Evolutionary conservation across 192 early-diverging fungal genomes (phyloP), one percentile per base, ranked within the genome.

Genomic region (Chytriomyces sp.): DNA sequence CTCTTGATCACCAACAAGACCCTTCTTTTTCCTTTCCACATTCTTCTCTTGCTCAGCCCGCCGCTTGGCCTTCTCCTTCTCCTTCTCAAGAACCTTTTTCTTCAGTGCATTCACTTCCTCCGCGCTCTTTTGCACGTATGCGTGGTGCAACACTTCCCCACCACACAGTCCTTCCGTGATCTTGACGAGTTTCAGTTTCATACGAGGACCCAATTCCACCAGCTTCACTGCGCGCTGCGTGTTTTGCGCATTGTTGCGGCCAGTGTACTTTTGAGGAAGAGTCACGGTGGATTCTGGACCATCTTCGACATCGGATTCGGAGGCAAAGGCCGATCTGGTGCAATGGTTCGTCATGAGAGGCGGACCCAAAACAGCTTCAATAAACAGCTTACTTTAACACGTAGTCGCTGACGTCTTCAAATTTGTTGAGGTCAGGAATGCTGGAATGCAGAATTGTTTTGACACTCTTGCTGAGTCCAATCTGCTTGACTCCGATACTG

Each of bases 71-170:
- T 88, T 88, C 62, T 89, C 86, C 39, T 84, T 78, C 56, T 80
- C 72, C 65, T 88, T 84, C 67, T 83, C 82, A 70, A 91, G 82
- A 52, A 86, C 85, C 58, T 81, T 80, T 40, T 67, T 64, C 64
- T 90, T 80, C 31, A 86, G 81, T 66, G 86, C 83, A 75, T 87
- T 86, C 41, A 95, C 70, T 77, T 99, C 90, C 52, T 84, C 85
- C 39, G 86, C 69, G 3, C 93, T 82, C 74, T 94, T 93, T 49
- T 86, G 77, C 40, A 94, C 90, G 87, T 52, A 59, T 41, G 85
- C 85, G 81, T 99, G 96, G 79, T 91, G 93, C 31, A 99, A 77
- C n/a, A 99, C 89, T 53, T 96, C 93, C 38, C 96, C 97, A 39
- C 88, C 90, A 70, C 94, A 94, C 62, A 99, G 70, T 1, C 94